Evolutionary conservation across 2,329 filamentous ascomycete species (phyloP).

Genomic region (Neopestalotiopsis clavispora): DNA sequence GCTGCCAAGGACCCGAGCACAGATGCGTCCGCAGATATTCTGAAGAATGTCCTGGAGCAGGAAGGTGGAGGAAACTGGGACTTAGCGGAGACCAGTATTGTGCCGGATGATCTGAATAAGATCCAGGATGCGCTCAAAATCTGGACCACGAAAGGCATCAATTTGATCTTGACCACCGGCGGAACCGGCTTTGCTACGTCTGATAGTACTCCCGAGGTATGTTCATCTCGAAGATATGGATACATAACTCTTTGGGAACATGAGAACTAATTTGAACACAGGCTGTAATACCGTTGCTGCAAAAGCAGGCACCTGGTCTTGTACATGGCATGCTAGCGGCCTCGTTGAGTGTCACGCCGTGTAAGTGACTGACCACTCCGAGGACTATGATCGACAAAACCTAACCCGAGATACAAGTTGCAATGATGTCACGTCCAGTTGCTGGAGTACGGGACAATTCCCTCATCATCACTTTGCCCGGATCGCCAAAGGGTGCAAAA

Average conservation of each 20-base stretch:
- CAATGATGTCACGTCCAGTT: constrained; percentile 93
- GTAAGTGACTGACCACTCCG: constrained; percentile 56
- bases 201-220: constrained; percentile 87
- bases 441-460: constrained; percentile 84
- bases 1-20: constrained; percentile 79
- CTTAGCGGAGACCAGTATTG: constrained; percentile 72
- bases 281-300: constrained; percentile 79
- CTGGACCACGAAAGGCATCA: constrained; percentile 73
- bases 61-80: constrained; percentile 76
- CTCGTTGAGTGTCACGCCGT: constrained; percentile 86
- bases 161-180: constrained; percentile 86
- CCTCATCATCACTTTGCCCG: constrained; percentile 86
- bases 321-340: constrained; percentile 94
- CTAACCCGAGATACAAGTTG: constrained; percentile 63
- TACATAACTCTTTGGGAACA: background rate
- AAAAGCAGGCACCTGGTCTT: constrained; percentile 86
- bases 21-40: constrained; percentile 71
- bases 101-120: constrained; percentile 73
- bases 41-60: constrained; percentile 71
- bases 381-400: background rate
- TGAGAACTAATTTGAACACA: constrained; percentile 39
- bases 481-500: constrained; percentile 91
- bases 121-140: constrained; percentile 76
- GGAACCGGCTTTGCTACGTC: constrained; percentile 89
- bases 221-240: background rate